Base-by-base conservation (phyloP, 805 yeast species). In the Yamadazyma nakazawae region DNA sequence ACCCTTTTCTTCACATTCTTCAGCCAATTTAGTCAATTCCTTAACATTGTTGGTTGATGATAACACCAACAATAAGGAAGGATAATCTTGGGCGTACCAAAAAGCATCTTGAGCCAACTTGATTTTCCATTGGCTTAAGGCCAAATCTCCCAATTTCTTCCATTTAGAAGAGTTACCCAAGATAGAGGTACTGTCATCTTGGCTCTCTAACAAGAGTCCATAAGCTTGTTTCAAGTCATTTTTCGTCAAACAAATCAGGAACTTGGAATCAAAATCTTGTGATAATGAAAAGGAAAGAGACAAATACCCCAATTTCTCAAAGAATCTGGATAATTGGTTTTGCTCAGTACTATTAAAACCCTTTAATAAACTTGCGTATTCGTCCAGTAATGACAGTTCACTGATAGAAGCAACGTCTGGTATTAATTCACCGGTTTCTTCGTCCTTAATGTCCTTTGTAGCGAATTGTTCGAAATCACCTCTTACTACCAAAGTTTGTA, bases 401-500 rank as follows among this genome's bases (percentile, higher is more conserved):
- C 59, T 45, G 24, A 71, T 56, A 14, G 60, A 54, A 5, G 69
- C 51, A 40, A 71, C 59, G 48, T 72, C 74, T 12, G 74, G 70
- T n/a, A 64, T 49, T 21, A 58, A 57, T 46, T 67, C 73, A 5
- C 64, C 71, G n/a, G 68, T 54, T 48, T 67, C 74, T 43, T 66
- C 73, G 45, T 70, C 74, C 13, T 48, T 28, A 14, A 61, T 43
- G 7, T 54, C 55, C 37, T 57, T 54, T 9, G 63, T 54, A 14
- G 73, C 71, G 51, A 65, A 70, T 54, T 82, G 85, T 53, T 90
- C 96, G 56, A 91, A 70, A 62, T 95, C 98, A 42, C 97, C 97
- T 63, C 99, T 84, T 67, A 92, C 76, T 2, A 92, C 96, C 47
- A 91, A 81, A 0, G 99, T 94, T 74, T 94, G 98, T 71, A 90